A percentile compares a stretch with the other conserved stretches of the same genome.
Conservation (phyloP, 805 yeast genomes). For the Myxozyma nipponensis region DNA sequence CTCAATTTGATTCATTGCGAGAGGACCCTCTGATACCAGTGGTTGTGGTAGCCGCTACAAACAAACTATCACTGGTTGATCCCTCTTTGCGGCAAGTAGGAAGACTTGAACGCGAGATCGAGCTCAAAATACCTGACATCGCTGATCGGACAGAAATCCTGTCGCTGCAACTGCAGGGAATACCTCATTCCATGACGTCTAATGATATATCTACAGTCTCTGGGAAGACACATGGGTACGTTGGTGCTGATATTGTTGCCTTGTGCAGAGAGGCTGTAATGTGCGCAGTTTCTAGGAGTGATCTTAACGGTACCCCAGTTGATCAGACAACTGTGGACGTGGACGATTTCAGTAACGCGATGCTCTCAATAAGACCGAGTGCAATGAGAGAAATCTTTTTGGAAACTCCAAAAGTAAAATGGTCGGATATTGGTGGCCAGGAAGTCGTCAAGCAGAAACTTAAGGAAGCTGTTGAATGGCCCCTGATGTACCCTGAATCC, state of each 20-base stretch:
- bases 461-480: conserved; percentile 87
- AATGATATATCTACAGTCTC: conserved; percentile 64
- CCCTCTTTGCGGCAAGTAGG: conserved; percentile 81
- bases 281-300: conserved; percentile 67
- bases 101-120: conserved; percentile 83
- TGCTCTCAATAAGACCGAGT: conserved; percentile 82
- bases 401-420: conserved; percentile 89
- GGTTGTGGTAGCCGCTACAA: conserved; percentile 70
- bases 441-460: conserved; percentile 73
- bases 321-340: conserved; percentile 46
- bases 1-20: conserved; percentile 64
- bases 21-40: conserved; percentile 51
- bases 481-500: conserved; percentile 74
- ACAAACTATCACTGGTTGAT: conserved; percentile 64
- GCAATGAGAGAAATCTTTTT: conserved; percentile 92
- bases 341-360: conserved; percentile 64
- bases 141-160: conserved; percentile 74
- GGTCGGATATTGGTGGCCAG: conserved; percentile 97
- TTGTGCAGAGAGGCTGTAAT: conserved; percentile 83
- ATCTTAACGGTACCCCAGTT: conserved; percentile 32
- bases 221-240: conserved; percentile 87
- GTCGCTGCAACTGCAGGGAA: conserved; percentile 52
- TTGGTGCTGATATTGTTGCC: conserved; percentile 92
- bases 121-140: conserved; percentile 86
- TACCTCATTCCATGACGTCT: conserved; percentile 53